Evolutionary conservation across 345 rosid species (phyloP).

Genomic region (Boechera retrofracta): DNA sequence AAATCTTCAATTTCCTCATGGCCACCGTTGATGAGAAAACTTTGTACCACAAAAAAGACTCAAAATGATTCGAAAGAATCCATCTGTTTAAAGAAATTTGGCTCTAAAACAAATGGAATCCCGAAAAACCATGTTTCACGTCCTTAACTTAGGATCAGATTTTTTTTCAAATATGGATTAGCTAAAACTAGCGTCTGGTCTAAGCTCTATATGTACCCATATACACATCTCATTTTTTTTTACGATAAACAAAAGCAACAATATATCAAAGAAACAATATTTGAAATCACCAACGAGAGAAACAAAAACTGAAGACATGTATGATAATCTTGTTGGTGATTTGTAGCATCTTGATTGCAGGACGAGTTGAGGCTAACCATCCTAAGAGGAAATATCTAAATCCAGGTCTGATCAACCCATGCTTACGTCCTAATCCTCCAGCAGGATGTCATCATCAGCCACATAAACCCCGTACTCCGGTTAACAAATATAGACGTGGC

Average conservation of each 20-base stretch:
- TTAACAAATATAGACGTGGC: neutral
- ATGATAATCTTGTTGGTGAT: constrained; percentile 15
- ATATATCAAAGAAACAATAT: neutral
- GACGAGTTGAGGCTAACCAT: neutral
- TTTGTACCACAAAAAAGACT: too few species aligned
- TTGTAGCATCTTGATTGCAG: constrained; percentile 1
- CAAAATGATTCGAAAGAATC: too few species aligned
- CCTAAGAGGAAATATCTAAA: neutral
- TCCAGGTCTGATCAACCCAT: neutral
- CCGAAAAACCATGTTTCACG: neutral
- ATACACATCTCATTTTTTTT: neutral
- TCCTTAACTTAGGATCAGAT: neutral
- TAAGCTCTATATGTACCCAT: neutral
- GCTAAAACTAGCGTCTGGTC: neutral
- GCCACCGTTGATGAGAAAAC: too few species aligned
- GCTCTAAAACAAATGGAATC: neutral
- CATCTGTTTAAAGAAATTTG: too few species aligned
- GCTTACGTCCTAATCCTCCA: constrained; percentile 1
- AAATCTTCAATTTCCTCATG: too few species aligned
- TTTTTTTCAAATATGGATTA: neutral
- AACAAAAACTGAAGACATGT: neutral
- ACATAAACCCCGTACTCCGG: neutral
- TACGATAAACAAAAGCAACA: neutral
- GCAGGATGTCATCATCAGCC: neutral
- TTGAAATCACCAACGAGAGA: neutral